phyloP scores from a whole-genome alignment of 441 rosid species.

The Breynia disticha region DNA sequence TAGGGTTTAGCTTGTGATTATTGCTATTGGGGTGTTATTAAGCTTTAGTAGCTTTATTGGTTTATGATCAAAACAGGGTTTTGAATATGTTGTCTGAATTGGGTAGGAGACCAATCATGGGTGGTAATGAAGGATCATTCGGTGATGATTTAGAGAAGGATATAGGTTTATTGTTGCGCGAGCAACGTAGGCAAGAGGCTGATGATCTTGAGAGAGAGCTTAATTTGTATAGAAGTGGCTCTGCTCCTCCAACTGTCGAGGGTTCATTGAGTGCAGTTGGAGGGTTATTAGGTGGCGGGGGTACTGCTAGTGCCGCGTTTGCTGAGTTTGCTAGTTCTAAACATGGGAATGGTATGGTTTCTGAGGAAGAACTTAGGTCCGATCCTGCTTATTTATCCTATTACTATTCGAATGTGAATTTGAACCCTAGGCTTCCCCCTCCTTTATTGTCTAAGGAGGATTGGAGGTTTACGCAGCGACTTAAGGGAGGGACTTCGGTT shows the following conservation, averaged over 20 bases:
- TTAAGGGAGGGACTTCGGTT: slow-evolving; percentile 51
- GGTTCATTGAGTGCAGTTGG: slow-evolving; percentile 76
- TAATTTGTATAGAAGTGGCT: slow-evolving; percentile 81
- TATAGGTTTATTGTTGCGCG: slow-evolving; percentile 53
- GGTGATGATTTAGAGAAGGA: slow-evolving; percentile 72
- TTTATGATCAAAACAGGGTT: slow-evolving; percentile 29
- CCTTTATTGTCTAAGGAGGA: slow-evolving; percentile 88
- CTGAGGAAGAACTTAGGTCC: slow-evolving; percentile 79
- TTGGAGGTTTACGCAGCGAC: slow-evolving; percentile 76
- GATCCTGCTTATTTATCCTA: slow-evolving; percentile 76
- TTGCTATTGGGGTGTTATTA: slow-evolving; percentile 20
- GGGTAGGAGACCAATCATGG: slow-evolving; percentile 59
- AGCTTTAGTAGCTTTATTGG: slow-evolving; percentile 13
- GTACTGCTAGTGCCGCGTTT: slow-evolving; percentile 28
- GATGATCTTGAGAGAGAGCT: slow-evolving; percentile 71
- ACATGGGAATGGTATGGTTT: slow-evolving; percentile 34
- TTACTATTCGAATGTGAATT: slow-evolving; percentile 75
- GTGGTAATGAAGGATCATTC: slow-evolving; percentile 62
- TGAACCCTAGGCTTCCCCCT: slow-evolving; percentile 96
- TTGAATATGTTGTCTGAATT: slow-evolving; percentile 56
- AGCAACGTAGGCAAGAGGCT: slow-evolving; percentile 61
- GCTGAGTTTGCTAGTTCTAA: slow-evolving; percentile 38
- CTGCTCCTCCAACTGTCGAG: slow-evolving; percentile 95
- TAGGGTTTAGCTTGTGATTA: slow-evolving; percentile 20
- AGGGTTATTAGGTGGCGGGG: slow-evolving; percentile 46